Conservation (phyloP, 768 basidiomycete species). For the Rhodotorula diobovata region DNA sequence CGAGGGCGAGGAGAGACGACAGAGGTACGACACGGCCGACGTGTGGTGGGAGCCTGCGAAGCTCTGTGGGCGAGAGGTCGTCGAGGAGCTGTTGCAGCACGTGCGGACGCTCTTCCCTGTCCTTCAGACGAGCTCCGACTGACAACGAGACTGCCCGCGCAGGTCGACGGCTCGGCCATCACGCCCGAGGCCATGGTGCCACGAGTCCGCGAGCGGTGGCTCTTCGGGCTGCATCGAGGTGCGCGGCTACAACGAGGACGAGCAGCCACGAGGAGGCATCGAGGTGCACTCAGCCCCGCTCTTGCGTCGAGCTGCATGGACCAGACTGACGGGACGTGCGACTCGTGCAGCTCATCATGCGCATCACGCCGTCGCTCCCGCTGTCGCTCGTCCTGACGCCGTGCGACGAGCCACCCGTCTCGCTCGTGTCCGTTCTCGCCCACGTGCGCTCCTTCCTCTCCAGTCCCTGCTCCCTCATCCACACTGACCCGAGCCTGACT, state of each 20-base stretch:
- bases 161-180: neutral
- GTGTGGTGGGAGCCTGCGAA: constrained; percentile 7
- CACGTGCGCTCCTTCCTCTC: neutral
- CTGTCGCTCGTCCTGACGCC: constrained; percentile 1
- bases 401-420: neutral
- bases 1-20: neutral
- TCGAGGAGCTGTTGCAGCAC: neutral
- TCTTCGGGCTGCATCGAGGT: neutral
- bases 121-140: no score
- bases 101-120: neutral
- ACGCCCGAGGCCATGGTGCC: neutral
- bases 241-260: neutral
- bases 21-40: neutral
- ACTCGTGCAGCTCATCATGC: constrained; percentile 7
- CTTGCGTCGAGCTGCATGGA: no score
- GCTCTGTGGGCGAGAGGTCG: neutral
- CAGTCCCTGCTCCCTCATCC: neutral
- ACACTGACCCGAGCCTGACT: neutral
- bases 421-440: neutral
- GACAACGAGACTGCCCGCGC: neutral
- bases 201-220: neutral
- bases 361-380: neutral
- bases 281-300: neutral
- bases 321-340: no score
- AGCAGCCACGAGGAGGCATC: neutral